A percentile compares a stretch with the other conserved stretches of the same genome.
Conservation (phyloP, 1,139 yeast genomes). For the Hansenula anomala region DNA sequence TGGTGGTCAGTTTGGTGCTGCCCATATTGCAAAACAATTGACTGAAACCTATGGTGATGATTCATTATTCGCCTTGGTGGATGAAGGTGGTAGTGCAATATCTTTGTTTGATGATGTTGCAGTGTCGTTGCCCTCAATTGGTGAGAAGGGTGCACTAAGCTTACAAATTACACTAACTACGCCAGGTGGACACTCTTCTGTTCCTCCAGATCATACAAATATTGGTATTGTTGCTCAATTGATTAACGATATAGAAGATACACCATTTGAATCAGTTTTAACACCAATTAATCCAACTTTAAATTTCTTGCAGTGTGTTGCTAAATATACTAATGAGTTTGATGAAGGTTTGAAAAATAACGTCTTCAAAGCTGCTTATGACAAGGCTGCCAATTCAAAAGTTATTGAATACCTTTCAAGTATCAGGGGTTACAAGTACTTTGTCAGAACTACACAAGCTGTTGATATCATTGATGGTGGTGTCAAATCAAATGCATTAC, state of each 20-base stretch:
- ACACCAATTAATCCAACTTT: conserved; percentile 45
- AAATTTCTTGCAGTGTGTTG: conserved; percentile 41
- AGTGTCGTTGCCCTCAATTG: conserved; percentile 55
- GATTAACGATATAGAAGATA: conserved; percentile 42
- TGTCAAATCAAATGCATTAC: conserved; percentile 60
- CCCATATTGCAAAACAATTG: conserved; percentile 35
- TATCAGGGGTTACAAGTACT: conserved; percentile 28
- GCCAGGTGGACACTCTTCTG: conserved; percentile 70
- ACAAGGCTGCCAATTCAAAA: conserved; percentile 35
- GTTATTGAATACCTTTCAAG: conserved; percentile 30
- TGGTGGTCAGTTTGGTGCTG: conserved; percentile 57
- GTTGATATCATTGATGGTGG: conserved; percentile 58
- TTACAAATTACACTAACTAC: conserved; percentile 42
- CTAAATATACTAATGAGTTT: conserved; percentile 32
- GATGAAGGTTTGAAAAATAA: not conserved
- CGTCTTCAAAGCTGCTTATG: conserved; percentile 16
- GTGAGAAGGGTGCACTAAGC: conserved; percentile 65
- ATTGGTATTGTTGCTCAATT: conserved; percentile 59
- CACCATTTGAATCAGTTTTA: conserved; percentile 41
- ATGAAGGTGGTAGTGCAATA: conserved; percentile 52
- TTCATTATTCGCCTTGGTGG: conserved; percentile 52
- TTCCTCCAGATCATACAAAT: conserved; percentile 69
- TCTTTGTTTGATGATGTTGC: conserved; percentile 37
- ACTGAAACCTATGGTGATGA: conserved; percentile 49
- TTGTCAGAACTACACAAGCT: conserved; percentile 56